Evolutionary conservation across 139 green algal species (phyloP).

Genomic region (Volvox reticuliferus): DNA sequence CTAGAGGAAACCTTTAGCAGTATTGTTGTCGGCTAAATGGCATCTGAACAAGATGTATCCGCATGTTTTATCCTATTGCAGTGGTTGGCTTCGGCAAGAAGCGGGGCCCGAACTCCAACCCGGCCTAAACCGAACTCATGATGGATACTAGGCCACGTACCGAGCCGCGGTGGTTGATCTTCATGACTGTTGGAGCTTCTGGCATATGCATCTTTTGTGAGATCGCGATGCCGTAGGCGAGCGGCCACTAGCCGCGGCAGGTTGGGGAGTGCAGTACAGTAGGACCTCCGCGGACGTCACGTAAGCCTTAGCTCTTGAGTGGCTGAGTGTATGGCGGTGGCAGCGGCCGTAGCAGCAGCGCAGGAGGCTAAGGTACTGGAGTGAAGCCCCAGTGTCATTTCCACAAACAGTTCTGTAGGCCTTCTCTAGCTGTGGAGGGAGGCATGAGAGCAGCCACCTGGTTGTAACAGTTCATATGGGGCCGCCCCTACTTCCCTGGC

Average conservation of each 20-base stretch:
- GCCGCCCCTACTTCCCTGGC: no score
- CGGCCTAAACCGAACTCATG: constrained; percentile 17
- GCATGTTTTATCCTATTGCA: constrained; percentile 37
- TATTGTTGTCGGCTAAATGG: no score
- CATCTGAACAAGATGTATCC: background rate
- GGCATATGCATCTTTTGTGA: background rate
- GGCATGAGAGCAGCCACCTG: no score
- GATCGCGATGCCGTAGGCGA: background rate
- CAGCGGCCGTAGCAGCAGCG: background rate
- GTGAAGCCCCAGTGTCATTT: background rate
- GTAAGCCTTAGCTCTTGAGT: background rate
- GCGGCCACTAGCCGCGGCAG: background rate
- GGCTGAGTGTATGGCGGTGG: background rate
- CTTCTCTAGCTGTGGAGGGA: no score
- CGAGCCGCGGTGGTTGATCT: background rate
- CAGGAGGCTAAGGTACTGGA: background rate
- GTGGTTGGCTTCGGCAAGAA: constrained; percentile 94
- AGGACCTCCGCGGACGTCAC: background rate
- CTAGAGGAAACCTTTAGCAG: no score
- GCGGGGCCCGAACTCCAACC: constrained; percentile 82
- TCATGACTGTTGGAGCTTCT: background rate
- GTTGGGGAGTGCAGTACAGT: background rate
- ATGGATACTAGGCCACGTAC: background rate
- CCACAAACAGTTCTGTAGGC: background rate
- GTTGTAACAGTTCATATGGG: no score